Base-by-base conservation (phyloP, 2,329 filamentous ascomycete species). In the Byssoonygena ceratinophila region DNA sequence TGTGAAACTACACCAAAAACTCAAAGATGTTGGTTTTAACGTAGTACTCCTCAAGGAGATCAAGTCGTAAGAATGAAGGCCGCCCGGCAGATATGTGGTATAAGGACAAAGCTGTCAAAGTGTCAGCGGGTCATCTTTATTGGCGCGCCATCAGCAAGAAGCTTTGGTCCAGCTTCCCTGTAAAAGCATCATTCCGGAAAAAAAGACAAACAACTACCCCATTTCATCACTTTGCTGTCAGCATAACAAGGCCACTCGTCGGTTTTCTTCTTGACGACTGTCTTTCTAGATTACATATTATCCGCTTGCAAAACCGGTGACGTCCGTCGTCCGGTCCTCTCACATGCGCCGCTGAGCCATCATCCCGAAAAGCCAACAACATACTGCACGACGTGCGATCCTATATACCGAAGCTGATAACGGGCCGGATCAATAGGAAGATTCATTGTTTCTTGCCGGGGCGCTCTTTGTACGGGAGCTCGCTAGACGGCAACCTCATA, bases 151-250 rank as follows among this genome's bases (percentile, higher is more conserved):
- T 32, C 20, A 29, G 18, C 46, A n/a, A 20, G 25, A 41, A 41
- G 47, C 36, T 50, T 41, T 50, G 47, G 47, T 41, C 46, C 23
- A 41, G 46, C 46, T 31, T 49, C 37, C 37, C 34, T 39, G 32
- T 12, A 23, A 5, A 31, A 41, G 27, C 27, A 41, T 14, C 23
- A 41, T 23, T 27, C 32, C n/a, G 6, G 29, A n/a, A 39, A 29
- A 39, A 40, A 27, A 20, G 37, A 41, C 31, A 37, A 20, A 22
- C 12, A 47, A 32, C n/a, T 27, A 11, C 7, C 20, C 43, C 14
- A 7, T 20, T 20, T n/a, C 16, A 46, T 1, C 44, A 14, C 29
- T 4, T 8, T 46, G 31, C 14, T 37, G 37, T 29, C 37, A 7
- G 20, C 27, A 25, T 16, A 37, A 7, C 8, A 4, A 27, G 16